These are phyloP conservation scores for Pichia sp. DNA, from an alignment of 1,139 yeast genomes.

Conservation along the genomic window DNA sequence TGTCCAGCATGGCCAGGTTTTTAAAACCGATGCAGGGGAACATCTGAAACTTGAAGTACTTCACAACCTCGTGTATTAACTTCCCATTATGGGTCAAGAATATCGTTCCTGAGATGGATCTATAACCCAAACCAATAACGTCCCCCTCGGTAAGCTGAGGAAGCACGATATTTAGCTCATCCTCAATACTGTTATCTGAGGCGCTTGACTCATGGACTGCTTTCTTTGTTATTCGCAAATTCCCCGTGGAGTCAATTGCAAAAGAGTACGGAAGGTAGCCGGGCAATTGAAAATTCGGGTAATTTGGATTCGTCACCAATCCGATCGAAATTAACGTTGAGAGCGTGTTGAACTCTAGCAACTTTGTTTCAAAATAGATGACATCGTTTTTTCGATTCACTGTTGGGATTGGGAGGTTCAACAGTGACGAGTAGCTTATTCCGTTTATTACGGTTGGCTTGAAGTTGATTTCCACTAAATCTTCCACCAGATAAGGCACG, in stretches of 20 bases:
- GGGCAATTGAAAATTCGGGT: slow-evolving; percentile 84
- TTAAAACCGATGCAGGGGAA: slow-evolving; percentile 89
- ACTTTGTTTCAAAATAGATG: slow-evolving; percentile 67
- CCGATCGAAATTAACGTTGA: slow-evolving; percentile 67
- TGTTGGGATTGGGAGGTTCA: slow-evolving; percentile 63
- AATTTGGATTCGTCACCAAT: slow-evolving; percentile 71
- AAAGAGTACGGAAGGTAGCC: slow-evolving; percentile 79
- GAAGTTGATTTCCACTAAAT: slow-evolving; percentile 58
- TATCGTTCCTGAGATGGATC: slow-evolving; percentile 72
- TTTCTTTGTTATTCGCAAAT: slow-evolving; percentile 54
- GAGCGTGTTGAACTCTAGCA: slow-evolving; percentile 44
- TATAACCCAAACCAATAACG: slow-evolving; percentile 88
- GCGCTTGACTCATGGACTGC: slow-evolving; percentile 22
- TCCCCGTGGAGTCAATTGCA: slow-evolving; percentile 85
- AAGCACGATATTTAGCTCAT: slow-evolving; percentile 64
- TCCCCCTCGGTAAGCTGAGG: slow-evolving; percentile 82
- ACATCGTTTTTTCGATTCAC: slow-evolving; percentile 56
- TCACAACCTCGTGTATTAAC: slow-evolving; percentile 76
- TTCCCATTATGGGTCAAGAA: slow-evolving; percentile 91
- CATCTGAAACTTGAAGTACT: slow-evolving; percentile 72
- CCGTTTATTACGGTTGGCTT: slow-evolving; percentile 36
- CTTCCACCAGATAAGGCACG: slow-evolving; percentile 47
- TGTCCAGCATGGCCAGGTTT: slow-evolving; percentile 6
- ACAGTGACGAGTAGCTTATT: slow-evolving; percentile 37
- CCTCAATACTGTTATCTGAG: slow-evolving; percentile 36